These are phyloP conservation scores for Lentinus tigrinus DNA, from an alignment of 768 basidiomycete species.

Conservation along the genomic window DNA sequence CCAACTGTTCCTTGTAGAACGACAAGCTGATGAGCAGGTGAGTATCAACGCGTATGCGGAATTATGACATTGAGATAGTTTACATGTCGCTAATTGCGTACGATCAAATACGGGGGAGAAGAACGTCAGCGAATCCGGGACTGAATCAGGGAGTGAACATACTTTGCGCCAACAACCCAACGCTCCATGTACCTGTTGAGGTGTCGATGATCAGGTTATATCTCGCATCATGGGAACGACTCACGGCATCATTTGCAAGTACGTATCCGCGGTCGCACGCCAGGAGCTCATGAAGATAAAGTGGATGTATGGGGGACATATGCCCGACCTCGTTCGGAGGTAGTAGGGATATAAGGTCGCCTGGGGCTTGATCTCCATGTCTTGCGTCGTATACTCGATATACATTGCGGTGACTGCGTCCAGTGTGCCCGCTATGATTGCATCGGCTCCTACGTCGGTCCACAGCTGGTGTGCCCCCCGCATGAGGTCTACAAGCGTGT, in stretches of 20 bases:
- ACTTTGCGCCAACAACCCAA: constrained; percentile 11
- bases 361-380: constrained; percentile 24
- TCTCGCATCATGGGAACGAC: not conserved
- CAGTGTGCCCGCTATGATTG: constrained; percentile 32
- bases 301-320: constrained; percentile 35
- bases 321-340: constrained; percentile 31
- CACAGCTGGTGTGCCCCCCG: constrained; percentile 30
- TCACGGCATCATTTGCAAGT: constrained; percentile 39
- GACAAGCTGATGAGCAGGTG: constrained; percentile 7
- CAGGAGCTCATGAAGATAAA: constrained; percentile 32
- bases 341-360: constrained; percentile 31
- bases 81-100: constrained; percentile 11
- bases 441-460: constrained; percentile 27
- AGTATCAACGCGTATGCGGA: not conserved
- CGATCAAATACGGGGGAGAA: not conserved
- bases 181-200: constrained; percentile 6
- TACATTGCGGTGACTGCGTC: constrained; percentile 36
- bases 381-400: constrained; percentile 33
- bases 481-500: constrained; percentile 36
- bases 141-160: not conserved
- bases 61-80: too few relatives aligned
- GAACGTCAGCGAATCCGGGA: not conserved
- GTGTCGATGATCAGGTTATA: not conserved
- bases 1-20: constrained; percentile 23
- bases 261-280: constrained; percentile 26